Evolutionary conservation across 768 basidiomycete genomes (phyloP).

Genomic region (Boletus pseudo-olivaceus): DNA sequence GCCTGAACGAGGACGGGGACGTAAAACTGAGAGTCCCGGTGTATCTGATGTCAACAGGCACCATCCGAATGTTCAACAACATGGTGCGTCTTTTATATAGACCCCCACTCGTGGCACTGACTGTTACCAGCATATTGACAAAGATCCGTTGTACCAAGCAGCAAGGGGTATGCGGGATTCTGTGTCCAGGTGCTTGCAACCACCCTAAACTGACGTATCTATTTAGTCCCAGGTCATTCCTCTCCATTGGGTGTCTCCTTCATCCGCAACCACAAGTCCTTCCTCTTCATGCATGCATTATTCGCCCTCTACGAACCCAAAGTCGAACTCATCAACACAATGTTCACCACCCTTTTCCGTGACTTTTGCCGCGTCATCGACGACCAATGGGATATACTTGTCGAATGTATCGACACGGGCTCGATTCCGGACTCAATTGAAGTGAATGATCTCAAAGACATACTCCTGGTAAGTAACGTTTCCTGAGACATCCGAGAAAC

Average conservation of each 20-base stretch:
- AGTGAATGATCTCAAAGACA: constrained; percentile 12
- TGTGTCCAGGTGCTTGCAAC: no score
- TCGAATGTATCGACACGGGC: constrained; percentile 16
- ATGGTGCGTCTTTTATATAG: constrained; percentile 6
- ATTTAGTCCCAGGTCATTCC: constrained; percentile 14
- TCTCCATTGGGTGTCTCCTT: constrained; percentile 17
- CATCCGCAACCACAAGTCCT: constrained; percentile 20
- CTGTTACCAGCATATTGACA: constrained; percentile 11
- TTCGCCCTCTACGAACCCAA: constrained; percentile 22
- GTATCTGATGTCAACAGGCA: constrained; percentile 22
- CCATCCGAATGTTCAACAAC: constrained; percentile 19
- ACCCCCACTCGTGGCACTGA: neutral
- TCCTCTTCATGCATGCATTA: constrained; percentile 21
- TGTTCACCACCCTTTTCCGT: constrained; percentile 21
- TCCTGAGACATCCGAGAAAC: neutral
- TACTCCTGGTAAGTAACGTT: neutral
- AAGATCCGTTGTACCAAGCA: constrained; percentile 6
- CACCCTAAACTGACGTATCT: neutral
- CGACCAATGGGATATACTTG: constrained; percentile 20
- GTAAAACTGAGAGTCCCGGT: constrained; percentile 13
- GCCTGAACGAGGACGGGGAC: constrained; percentile 6
- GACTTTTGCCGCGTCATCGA: constrained; percentile 21
- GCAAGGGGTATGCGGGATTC: constrained; percentile 3
- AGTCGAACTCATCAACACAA: constrained; percentile 19
- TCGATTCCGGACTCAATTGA: constrained; percentile 14